Evolutionary conservation across 2,329 filamentous ascomycete genomes (phyloP), one percentile per base, ranked within the genome.

Genomic region (Pestalotiopsis sp.): DNA sequence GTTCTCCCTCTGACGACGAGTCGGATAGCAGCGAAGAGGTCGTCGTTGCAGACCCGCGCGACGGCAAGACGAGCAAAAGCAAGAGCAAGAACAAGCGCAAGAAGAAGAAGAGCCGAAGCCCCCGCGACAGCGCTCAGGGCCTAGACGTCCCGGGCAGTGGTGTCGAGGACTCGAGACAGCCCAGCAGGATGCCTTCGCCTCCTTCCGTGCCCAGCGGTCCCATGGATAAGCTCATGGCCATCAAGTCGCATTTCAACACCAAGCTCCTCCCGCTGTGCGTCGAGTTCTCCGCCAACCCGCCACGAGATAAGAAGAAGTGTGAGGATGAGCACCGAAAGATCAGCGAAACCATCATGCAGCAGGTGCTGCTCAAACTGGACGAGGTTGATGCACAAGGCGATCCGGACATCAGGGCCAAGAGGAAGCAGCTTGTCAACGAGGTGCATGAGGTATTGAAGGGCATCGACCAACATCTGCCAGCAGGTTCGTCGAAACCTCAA

Each of bases 281-380:
- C 3, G 80, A 89, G 27, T 95, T 89, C 77, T 85, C 87, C 23
- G 82, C 81, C 5, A 82, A 85, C 9, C 91, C 93, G 12, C 93
- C 93, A 0, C 77, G 80, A 3, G 91, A 94, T 65, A 76, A 82
- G 52, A 90, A 91, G 78, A 93, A 92, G 83, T 84, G 88, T 64
- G 86, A 87, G 14, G 92, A 94, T 41, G 92, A 95, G 75, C 91
- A 95, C 77, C 90, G 91, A 77, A 91, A 88, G 77, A 79, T 96
- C 20, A 90, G 89, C 3, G 93, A 96, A 82, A 93, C 91, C 4
- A 87, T 94, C 52, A 84, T 96, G 84, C 89, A 91, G 70, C 91
- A 94, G 73, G 88, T 94, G 2, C 76, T 95, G 49, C 81, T 96
- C 71, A 95, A 95, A 81, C 80, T 94, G 52, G 93, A 96, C 77